phyloP scores from a whole-genome alignment of 78 protist genomes.

The Planoprotostelium fungivorum region DNA sequence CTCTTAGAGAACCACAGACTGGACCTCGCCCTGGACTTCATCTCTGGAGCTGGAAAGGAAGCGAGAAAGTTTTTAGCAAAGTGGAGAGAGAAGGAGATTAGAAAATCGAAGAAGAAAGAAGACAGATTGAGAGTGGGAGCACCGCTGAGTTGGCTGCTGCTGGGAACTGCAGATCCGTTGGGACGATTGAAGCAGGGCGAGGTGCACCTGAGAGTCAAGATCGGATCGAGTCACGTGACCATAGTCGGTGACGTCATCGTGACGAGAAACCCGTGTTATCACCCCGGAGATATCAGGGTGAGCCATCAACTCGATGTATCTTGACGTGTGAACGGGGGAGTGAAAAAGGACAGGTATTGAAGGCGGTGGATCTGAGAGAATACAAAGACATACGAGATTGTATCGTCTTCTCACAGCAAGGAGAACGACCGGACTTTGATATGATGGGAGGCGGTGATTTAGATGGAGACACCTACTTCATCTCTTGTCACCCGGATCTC shows the following conservation, averaged over 20 bases:
- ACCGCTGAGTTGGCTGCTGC: too few relatives aligned
- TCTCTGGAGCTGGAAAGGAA: too few relatives aligned
- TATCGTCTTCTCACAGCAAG: conserved; percentile 27
- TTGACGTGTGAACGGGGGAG: not conserved
- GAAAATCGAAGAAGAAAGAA: too few relatives aligned
- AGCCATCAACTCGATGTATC: not conserved
- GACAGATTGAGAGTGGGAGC: too few relatives aligned
- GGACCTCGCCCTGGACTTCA: too few relatives aligned
- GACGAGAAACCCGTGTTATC: conserved; percentile 57
- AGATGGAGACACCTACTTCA: conserved; percentile 66
- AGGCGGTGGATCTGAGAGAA: not conserved
- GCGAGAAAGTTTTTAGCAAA: too few relatives aligned
- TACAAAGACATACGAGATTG: not conserved
- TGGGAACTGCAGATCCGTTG: too few relatives aligned
- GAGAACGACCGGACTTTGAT: conserved; percentile 37
- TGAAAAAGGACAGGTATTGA: not conserved
- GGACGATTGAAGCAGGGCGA: too few relatives aligned
- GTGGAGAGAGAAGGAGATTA: too few relatives aligned
- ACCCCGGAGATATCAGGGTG: conserved; percentile 62
- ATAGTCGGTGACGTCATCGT: conserved; percentile 24
- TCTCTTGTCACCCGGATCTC: conserved; percentile 19
- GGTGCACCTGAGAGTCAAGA: too few relatives aligned
- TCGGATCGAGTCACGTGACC: too few relatives aligned
- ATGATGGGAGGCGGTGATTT: conserved; percentile 55
- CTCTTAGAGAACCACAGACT: too few relatives aligned